phyloP scores from a whole-genome alignment of 495 filamentous ascomycete species.

The Massariosphaeria phaeospora region DNA sequence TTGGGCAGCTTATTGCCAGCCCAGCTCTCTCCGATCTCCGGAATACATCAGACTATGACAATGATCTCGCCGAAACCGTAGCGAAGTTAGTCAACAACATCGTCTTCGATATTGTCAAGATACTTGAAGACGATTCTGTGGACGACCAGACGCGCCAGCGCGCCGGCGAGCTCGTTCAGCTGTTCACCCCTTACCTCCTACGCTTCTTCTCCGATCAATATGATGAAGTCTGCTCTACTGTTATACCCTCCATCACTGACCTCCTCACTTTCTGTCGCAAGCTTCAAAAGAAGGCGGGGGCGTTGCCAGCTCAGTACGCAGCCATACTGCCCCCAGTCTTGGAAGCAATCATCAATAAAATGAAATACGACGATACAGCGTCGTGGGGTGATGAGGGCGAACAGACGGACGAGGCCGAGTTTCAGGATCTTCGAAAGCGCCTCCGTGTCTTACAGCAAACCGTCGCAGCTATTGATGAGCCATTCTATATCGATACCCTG shows the following conservation, averaged over 20 bases:
- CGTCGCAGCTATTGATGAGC: conserved; percentile 77
- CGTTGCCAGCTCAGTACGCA: conserved; percentile 62
- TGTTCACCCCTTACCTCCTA: conserved; percentile 77
- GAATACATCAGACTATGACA: conserved; percentile 80
- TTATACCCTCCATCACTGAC: conserved; percentile 86
- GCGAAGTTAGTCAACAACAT: conserved; percentile 94
- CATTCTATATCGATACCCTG: conserved; percentile 77
- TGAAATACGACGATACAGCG: conserved; percentile 92
- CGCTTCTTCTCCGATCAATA: conserved; percentile 97
- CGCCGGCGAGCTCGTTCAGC: conserved; percentile 70
- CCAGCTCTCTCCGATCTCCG: conserved; percentile 65
- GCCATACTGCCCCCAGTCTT: conserved; percentile 79
- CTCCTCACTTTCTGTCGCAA: conserved; percentile 83
- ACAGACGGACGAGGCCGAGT: conserved; percentile 96
- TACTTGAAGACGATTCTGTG: conserved; percentile 58
- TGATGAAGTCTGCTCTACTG: conserved; percentile 92
- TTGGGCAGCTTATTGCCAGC: conserved; percentile 74
- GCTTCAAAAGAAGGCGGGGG: conserved; percentile 55
- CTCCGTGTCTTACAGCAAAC: conserved; percentile 86
- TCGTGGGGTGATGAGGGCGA: conserved; percentile 93
- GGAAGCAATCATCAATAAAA: conserved; percentile 86
- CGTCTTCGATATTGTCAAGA: conserved; percentile 76
- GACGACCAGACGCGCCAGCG: conserved; percentile 51
- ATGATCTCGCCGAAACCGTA: conserved; percentile 86
- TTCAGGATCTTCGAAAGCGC: conserved; percentile 84